A percentile compares a stretch with the other conserved stretches of the same genome.
Conservation (phyloP, 208 protist genomes). For the Kentomonas sorsogonicus region DNA sequence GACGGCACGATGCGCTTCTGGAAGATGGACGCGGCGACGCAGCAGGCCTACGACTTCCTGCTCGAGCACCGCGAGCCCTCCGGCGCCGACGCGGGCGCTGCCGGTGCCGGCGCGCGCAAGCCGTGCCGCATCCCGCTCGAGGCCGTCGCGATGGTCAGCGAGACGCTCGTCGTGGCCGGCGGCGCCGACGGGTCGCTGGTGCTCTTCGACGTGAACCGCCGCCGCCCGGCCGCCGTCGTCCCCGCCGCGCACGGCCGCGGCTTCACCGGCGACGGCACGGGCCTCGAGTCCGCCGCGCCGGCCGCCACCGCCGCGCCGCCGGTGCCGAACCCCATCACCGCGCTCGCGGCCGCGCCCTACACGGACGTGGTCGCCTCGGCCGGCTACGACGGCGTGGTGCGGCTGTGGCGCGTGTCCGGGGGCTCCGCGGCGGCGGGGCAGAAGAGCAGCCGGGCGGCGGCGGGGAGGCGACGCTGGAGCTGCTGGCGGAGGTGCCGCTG, state of each 20-base stretch:
- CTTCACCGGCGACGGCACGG: conserved; percentile 79
- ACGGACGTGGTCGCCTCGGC: conserved; percentile 73
- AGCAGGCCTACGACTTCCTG: conserved; percentile 59
- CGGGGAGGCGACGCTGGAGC: conserved; percentile 29
- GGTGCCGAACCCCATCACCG: conserved; percentile 74
- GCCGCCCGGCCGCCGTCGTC: conserved; percentile 55
- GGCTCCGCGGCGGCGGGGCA: conserved; percentile 10
- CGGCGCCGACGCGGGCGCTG: not conserved
- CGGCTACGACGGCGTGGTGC: conserved; percentile 85
- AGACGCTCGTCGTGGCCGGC: conserved; percentile 60
- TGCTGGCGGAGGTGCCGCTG: conserved; percentile 62
- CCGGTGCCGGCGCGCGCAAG: conserved; percentile 2
- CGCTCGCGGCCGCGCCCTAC: conserved; percentile 79
- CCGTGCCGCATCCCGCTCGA: conserved; percentile 45
- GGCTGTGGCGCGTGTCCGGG: conserved; percentile 48
- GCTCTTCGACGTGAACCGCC: conserved; percentile 80
- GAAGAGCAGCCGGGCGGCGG: not conserved
- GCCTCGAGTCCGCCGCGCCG: conserved; percentile 63
- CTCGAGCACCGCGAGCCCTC: conserved; percentile 7
- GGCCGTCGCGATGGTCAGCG: conserved; percentile 79
- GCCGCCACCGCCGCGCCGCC: conserved; percentile 17
- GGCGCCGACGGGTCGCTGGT: conserved; percentile 70
- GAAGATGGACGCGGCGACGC: conserved; percentile 83
- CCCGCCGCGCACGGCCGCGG: conserved; percentile 72
- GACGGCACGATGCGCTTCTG: conserved; percentile 88